phyloP scores from a whole-genome alignment of 768 basidiomycete genomes.

The Lactarius pseudohatsudake region DNA sequence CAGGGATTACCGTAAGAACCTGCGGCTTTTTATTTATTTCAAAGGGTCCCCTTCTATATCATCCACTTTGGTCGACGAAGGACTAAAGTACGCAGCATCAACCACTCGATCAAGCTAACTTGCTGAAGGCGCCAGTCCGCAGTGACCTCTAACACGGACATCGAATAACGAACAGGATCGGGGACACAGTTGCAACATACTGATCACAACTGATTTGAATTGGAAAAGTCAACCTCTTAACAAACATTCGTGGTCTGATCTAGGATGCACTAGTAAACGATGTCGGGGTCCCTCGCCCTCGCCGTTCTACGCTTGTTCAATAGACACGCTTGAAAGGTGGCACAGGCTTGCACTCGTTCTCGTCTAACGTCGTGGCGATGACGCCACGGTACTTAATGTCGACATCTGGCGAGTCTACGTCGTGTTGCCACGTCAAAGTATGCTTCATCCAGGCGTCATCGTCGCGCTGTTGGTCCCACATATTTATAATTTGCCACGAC shows the following conservation, averaged over 20 bases:
- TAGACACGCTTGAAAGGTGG: constrained; percentile 98
- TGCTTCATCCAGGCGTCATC: constrained; percentile 95
- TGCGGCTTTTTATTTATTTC: neutral
- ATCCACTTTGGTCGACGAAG: neutral
- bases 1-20: neutral
- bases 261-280: neutral
- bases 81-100: neutral
- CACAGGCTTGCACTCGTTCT: constrained; percentile 94
- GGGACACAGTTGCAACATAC: neutral
- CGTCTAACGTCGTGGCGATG: constrained; percentile 84
- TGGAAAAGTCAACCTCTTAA: neutral
- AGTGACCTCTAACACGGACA: too few relatives aligned
- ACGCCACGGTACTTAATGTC: constrained; percentile 88
- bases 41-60: neutral
- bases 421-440: constrained; percentile 89
- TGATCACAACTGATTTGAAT: neutral
- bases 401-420: constrained; percentile 75
- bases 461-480: constrained; percentile 62
- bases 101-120: too few relatives aligned
- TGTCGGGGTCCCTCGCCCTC: neutral
- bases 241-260: neutral
- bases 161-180: neutral
- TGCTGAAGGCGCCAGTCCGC: too few relatives aligned
- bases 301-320: constrained; percentile 39
- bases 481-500: neutral